Evolutionary conservation across 2,329 filamentous ascomycete species (phyloP).

Genomic region (Stachybotrys elegans): DNA sequence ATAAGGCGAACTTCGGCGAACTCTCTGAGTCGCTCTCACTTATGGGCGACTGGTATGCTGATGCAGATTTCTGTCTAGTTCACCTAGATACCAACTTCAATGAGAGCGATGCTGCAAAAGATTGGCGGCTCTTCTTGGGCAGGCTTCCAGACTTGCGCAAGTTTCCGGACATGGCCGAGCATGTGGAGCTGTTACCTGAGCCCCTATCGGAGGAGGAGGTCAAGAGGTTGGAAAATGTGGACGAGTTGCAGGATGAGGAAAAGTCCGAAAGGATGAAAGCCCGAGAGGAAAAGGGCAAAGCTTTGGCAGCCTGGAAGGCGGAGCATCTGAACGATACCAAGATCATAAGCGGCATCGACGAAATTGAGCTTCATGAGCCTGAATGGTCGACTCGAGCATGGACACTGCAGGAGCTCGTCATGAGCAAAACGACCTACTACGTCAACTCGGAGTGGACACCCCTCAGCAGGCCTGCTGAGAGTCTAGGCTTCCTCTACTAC

Average conservation of each 20-base stretch:
- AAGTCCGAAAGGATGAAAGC: no score
- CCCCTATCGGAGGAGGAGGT: no score
- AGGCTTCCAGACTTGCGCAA: no score
- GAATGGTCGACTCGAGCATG: slow-evolving; percentile 5
- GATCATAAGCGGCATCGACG: no score
- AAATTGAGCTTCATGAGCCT: no score
- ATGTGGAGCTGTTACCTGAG: no score
- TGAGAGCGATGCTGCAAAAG: background rate
- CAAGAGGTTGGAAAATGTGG: background rate
- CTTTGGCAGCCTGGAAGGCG: no score
- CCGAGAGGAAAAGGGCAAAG: no score
- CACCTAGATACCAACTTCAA: slow-evolving; percentile 3
- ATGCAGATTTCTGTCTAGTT: slow-evolving; percentile 5
- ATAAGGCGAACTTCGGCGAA: slow-evolving; percentile 6
- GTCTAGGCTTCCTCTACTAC: slow-evolving; percentile 2
- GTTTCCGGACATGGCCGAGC: no score
- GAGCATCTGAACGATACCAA: no score
- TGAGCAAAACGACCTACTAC: slow-evolving; percentile 7
- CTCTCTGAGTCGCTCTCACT: slow-evolving; percentile 7
- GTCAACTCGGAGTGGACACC: slow-evolving; percentile 5
- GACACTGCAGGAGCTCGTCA: slow-evolving; percentile 7
- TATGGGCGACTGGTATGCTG: slow-evolving; percentile 8
- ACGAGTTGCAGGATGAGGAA: background rate
- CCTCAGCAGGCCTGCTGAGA: slow-evolving; percentile 4
- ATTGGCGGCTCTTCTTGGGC: background rate